Base-by-base conservation (phyloP, 306 rosid species). In the Urtica urens region DNA sequence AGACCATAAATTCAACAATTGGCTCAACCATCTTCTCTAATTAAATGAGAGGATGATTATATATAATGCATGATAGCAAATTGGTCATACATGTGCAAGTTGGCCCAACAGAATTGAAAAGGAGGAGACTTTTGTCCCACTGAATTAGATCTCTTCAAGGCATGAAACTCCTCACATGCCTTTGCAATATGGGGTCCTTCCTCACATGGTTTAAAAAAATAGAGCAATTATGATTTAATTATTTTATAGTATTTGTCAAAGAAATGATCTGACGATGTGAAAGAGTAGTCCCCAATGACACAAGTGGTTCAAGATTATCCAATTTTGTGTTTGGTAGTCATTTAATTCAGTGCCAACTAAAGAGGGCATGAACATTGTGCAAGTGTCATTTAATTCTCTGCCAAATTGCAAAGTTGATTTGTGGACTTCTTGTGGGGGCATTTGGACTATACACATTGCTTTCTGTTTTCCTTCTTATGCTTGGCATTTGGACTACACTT, bases 151-250 rank as follows among this genome's bases (percentile, higher is more conserved):
- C 43, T 52, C 10, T 52, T 31, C 25, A 22, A 3, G 15, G 31
- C 46, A 51, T 44, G 25, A 38, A 14, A 26, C 15, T 10, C 33
- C 60, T 54, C 64, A 61, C 60, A 43, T 68, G 68, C 38, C 21
- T 10, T 28, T 49, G 24, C 54, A n/a, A 29, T 0, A 37, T 56
- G 64, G 64, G 62, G 52, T 26, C 70, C 64, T 42, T 27, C 19
- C 57, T 57, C 74, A 62, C 69, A 51, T 69, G 74, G 31, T 31
- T 14, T 27, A 17, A 22, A 20, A 44, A 34, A 62, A 17, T 16
- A 20, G 22, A 17, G 31, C 26, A 57, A 4, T 19, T 43, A 0
- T 42, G 4, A 19, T 13, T 46, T 0, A 1, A 11, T 25, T 25
- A 15, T 7, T 14, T 23, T n/a, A 4, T 44, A 4, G 0, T 3